Base-by-base conservation (phyloP, 768 basidiomycete species). In the Pulveroboletus sp. region DNA sequence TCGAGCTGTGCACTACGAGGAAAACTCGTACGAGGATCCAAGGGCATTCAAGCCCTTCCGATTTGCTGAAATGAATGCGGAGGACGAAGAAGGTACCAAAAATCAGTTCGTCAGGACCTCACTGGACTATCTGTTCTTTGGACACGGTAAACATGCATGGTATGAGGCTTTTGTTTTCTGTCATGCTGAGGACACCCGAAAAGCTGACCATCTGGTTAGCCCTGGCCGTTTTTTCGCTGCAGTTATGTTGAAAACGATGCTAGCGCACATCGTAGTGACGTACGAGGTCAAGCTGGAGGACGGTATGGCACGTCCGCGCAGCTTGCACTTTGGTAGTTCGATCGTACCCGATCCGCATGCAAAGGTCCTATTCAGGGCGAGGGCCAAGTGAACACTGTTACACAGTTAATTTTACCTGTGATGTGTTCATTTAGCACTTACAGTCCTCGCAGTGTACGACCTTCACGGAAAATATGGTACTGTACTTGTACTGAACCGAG, bases 101-200 rank as follows among this genome's bases (percentile, higher is more conserved):
- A 55, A 70, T 41, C 70, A 69, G 37, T 65, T 72, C 37, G 59
- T 66, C 17, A 59, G 66, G 10, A 67, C 70, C 0, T 24, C 32
- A 31, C 58, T 35, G 32, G 60, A 53, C 6, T 76, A 64, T 47
- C 40, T 75, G 23, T 47, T 62, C 0, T 78, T 77, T 50, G 75
- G 76, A 13, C 49, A 50, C 2, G 55, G 57, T 10, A 57, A 31
- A 39, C 57, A 59, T 9, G 50, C 52, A 35, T 59, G 57, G 57
- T 59, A 27, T 27, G 37, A 29, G 35, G 2, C 0, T 16, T 33
- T 19, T n/a, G 6, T 7, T 20, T 25, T 36, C 12, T 25, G 8
- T 23, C 12, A 12, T n/a, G 8, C 2, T 14, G 29, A 9, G 1
- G 5, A 4, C 16, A 4, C 16, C 20, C 6, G 23, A 20, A 44